Evolutionary conservation across 2,329 filamentous ascomycete species (phyloP).

Genomic region (Phoma herbarum): DNA sequence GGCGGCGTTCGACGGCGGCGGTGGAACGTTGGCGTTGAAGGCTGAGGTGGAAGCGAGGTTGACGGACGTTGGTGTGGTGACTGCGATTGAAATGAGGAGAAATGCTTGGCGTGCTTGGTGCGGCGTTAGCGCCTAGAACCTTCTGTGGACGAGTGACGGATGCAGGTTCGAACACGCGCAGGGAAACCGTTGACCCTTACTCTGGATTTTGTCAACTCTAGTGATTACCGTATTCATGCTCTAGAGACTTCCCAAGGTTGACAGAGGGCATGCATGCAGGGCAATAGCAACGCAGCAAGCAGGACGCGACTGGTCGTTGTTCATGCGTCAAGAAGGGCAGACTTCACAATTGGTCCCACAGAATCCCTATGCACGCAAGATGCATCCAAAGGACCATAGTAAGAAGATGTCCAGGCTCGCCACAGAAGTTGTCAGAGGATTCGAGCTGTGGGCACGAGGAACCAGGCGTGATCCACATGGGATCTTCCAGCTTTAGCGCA

Average conservation of each 20-base stretch:
- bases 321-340: neutral
- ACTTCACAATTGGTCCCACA: neutral
- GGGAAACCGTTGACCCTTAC: neutral
- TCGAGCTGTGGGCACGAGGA: no score
- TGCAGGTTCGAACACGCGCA: constrained; percentile 1
- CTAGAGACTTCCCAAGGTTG: neutral
- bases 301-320: neutral
- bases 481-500: no score
- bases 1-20: constrained; percentile 8
- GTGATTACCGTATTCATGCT: neutral
- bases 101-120: neutral
- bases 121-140: constrained; percentile 10
- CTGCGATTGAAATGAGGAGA: constrained; percentile 29
- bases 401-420: no score
- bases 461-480: no score
- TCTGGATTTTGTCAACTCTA: neutral
- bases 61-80: constrained; percentile 25
- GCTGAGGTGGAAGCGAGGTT: constrained; percentile 10
- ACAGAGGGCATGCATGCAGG: neutral
- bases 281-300: neutral
- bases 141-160: constrained; percentile 7
- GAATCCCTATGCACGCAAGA: no score
- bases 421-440: no score
- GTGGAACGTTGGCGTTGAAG: constrained; percentile 7
- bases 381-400: no score